A percentile compares a stretch with the other conserved stretches of the same genome.
Conservation (phyloP, 2,329 filamentous ascomycete species). For the Leptographium galeiforme region DNA sequence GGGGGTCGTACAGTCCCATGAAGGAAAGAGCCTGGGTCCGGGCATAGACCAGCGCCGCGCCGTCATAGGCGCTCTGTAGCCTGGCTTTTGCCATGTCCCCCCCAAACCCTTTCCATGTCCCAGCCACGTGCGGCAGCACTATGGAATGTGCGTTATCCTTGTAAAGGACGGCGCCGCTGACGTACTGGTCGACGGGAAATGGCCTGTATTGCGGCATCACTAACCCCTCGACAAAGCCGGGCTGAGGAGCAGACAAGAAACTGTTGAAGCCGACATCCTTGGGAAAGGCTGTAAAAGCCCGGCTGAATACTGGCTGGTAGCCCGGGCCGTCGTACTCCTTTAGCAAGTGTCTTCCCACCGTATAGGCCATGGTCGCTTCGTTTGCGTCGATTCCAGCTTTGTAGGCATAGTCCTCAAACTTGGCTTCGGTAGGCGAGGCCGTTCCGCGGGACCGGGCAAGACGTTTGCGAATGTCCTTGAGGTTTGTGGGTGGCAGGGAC, state of each 20-base stretch:
- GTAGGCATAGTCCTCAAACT: too few relatives aligned
- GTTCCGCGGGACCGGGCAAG: too few relatives aligned
- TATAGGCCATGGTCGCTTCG: too few relatives aligned
- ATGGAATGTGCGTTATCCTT: conserved; percentile 11
- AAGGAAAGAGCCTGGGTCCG: conserved; percentile 14
- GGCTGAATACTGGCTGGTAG: too few relatives aligned
- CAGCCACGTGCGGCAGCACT: conserved; percentile 16
- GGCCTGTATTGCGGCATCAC: not conserved
- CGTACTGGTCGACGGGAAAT: not conserved
- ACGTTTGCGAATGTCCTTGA: too few relatives aligned
- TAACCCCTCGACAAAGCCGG: not conserved
- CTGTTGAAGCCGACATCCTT: not conserved
- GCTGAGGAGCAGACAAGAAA: not conserved
- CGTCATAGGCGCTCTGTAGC: conserved; percentile 13
- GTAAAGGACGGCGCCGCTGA: conserved; percentile 9
- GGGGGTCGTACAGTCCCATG: conserved; percentile 8
- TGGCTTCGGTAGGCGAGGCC: too few relatives aligned
- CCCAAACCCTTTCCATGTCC: conserved; percentile 12
- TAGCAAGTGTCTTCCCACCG: too few relatives aligned
- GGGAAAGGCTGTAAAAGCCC: not conserved
- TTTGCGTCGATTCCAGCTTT: too few relatives aligned
- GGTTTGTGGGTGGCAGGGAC: too few relatives aligned
- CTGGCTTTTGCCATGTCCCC: conserved; percentile 8
- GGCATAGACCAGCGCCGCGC: conserved; percentile 16
- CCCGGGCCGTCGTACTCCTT: too few relatives aligned